phyloP scores from a whole-genome alignment of 2,329 filamentous ascomycete genomes.

The Fusarium sp. region DNA sequence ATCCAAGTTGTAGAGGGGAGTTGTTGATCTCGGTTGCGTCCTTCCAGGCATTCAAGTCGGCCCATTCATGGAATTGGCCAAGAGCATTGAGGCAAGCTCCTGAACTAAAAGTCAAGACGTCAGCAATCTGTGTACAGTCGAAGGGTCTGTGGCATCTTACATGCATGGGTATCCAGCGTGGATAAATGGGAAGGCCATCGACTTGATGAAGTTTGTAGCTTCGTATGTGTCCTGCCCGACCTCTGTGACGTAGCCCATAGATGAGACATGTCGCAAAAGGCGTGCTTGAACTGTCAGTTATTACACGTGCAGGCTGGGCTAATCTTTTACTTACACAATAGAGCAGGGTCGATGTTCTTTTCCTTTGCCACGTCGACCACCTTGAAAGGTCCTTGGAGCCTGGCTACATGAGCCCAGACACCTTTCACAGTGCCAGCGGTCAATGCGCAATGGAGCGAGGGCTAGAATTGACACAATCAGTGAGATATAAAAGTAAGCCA shows the following conservation, averaged over 20 bases:
- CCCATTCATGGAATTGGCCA: slow-evolving; percentile 50
- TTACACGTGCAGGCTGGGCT: accelerated
- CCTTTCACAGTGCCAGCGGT: slow-evolving; percentile 53
- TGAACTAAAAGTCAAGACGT: slow-evolving; percentile 1
- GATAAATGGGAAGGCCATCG: slow-evolving; percentile 52
- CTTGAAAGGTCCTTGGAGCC: slow-evolving; percentile 50
- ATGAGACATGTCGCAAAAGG: slow-evolving; percentile 54
- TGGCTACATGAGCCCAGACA: slow-evolving; percentile 52
- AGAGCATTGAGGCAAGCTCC: slow-evolving; percentile 35
- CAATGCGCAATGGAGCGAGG: slow-evolving; percentile 45
- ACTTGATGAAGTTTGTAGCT: slow-evolving; percentile 55
- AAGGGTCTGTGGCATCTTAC: slow-evolving; percentile 27
- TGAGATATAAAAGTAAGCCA: background rate
- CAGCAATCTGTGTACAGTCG: accelerated
- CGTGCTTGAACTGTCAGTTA: slow-evolving; percentile 34
- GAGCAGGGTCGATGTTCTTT: slow-evolving; percentile 15
- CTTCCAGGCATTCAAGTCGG: slow-evolving; percentile 47
- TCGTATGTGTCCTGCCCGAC: slow-evolving; percentile 53
- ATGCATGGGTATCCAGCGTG: slow-evolving; percentile 52
- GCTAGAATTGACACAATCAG: slow-evolving; percentile 15
- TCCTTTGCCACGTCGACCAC: slow-evolving; percentile 49
- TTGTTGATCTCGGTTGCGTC: slow-evolving; percentile 49
- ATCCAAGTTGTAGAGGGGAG: slow-evolving; percentile 51
- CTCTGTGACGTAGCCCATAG: slow-evolving; percentile 57
- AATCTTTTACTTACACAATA: background rate